phyloP scores from a whole-genome alignment of 2,329 filamentous ascomycete genomes.

The Pestalotiopsis sp. region DNA sequence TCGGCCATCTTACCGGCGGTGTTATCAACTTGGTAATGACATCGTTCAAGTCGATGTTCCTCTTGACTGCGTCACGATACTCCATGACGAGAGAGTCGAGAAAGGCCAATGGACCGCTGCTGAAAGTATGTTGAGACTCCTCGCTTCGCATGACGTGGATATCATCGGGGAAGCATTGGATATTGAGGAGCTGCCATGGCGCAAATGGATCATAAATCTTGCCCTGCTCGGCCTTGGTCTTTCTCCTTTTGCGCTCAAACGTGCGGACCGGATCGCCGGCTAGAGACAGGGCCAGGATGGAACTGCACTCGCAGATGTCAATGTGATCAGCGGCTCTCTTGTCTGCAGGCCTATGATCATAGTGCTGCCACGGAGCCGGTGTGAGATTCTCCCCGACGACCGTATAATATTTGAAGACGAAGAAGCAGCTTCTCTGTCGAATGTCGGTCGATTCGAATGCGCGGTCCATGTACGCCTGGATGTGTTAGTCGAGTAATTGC shows the following conservation, averaged over 20 bases:
- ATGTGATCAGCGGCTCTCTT: conserved; percentile 47
- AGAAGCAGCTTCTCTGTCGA: conserved; percentile 9
- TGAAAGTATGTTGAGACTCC: conserved; percentile 56
- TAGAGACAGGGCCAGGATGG: conserved; percentile 55
- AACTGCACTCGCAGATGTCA: conserved; percentile 10
- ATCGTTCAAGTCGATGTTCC: conserved; percentile 59
- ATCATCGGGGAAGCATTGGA: conserved; percentile 64
- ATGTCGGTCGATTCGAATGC: conserved; percentile 6
- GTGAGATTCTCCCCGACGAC: conserved; percentile 2
- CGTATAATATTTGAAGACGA: conserved; percentile 13
- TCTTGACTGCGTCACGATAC: conserved; percentile 61
- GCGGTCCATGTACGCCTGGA: conserved; percentile 7
- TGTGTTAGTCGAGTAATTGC: conserved; percentile 22
- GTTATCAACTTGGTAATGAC: conserved; percentile 61
- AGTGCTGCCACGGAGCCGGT: conserved; percentile 62
- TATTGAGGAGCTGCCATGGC: conserved; percentile 61
- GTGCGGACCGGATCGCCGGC: conserved; percentile 37
- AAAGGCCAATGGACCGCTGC: conserved; percentile 65
- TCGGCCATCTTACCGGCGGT: conserved; percentile 44
- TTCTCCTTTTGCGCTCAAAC: conserved; percentile 44
- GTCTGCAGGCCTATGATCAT: conserved; percentile 48
- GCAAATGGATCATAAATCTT: conserved; percentile 61
- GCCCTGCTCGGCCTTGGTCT: conserved; percentile 53
- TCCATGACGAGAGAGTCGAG: conserved; percentile 60
- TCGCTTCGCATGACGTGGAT: conserved; percentile 57